A percentile compares a stretch with the other conserved stretches of the same genome.
These are phyloP conservation scores for Naganishia liquefaciens DNA, from an alignment of 1,284 basidiomycete genomes.

Conservation along the genomic window DNA sequence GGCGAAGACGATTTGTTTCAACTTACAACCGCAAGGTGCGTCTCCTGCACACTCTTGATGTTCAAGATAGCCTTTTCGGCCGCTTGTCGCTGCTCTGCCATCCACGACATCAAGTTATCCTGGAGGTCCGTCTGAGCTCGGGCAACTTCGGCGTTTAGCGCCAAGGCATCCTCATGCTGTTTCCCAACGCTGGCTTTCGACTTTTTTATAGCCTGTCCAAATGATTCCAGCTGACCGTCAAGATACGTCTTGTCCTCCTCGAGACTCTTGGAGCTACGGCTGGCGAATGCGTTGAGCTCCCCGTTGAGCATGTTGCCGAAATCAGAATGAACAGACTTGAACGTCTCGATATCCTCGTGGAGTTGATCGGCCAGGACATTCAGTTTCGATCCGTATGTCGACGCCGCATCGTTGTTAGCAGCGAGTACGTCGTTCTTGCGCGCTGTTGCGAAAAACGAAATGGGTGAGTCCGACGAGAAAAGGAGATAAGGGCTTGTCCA, in stretches of 20 bases:
- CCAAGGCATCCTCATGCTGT: slow-evolving; percentile 56
- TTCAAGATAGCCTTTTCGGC: slow-evolving; percentile 11
- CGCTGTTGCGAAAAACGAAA: slow-evolving; percentile 57
- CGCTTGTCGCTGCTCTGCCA: slow-evolving; percentile 27
- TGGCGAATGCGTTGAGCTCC: slow-evolving; percentile 62
- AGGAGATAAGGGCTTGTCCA: slow-evolving; percentile 38
- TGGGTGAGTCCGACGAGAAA: neutral
- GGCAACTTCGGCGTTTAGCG: slow-evolving; percentile 41
- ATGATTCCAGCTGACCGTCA: slow-evolving; percentile 16
- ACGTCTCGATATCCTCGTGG: slow-evolving; percentile 58
- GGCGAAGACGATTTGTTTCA: neutral
- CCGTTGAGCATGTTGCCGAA: slow-evolving; percentile 58
- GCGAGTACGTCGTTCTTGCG: slow-evolving; percentile 70
- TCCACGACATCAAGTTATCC: slow-evolving; percentile 47
- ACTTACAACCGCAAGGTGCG: slow-evolving; percentile 50
- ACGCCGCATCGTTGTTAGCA: slow-evolving; percentile 67
- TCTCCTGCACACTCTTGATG: slow-evolving; percentile 34
- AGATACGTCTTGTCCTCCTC: slow-evolving; percentile 33
- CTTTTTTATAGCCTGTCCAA: slow-evolving; percentile 16
- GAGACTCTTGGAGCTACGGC: slow-evolving; percentile 57
- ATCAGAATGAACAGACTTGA: slow-evolving; percentile 56
- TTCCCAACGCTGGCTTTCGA: slow-evolving; percentile 8
- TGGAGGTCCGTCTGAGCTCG: slow-evolving; percentile 45
- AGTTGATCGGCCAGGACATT: slow-evolving; percentile 66
- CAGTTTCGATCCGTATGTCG: slow-evolving; percentile 63